These are phyloP conservation scores for Speleostelium caveatum DNA, from an alignment of 78 protist species.

Conservation along the genomic window DNA sequence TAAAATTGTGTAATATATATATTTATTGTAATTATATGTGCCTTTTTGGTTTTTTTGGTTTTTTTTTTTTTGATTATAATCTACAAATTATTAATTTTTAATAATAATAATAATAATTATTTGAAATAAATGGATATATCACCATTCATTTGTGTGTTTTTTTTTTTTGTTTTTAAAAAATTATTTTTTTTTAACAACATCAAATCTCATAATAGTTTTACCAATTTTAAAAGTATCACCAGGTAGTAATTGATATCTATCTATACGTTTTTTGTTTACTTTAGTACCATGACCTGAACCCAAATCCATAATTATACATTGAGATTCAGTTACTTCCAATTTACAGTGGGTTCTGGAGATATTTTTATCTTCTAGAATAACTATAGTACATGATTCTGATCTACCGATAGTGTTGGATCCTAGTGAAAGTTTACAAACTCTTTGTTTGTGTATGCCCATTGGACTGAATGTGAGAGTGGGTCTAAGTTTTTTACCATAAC, in stretches of 20 bases:
- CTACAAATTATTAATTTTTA: no score
- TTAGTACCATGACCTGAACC: slow-evolving; percentile 79
- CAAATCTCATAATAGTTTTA: slow-evolving; percentile 42
- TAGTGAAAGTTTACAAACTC: slow-evolving; percentile 1
- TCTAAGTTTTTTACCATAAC: slow-evolving; percentile 43
- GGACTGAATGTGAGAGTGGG: slow-evolving; percentile 16
- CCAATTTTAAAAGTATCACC: slow-evolving; percentile 65
- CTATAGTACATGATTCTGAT: slow-evolving; percentile 46
- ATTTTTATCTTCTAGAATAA: slow-evolving; percentile 33
- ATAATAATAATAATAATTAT: no score
- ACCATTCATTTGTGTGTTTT: no score
- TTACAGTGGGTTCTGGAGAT: slow-evolving; percentile 62
- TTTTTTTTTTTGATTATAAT: no score
- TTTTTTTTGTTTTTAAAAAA: no score
- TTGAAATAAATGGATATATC: no score
- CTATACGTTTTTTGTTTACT: slow-evolving; percentile 27
- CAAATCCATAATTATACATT: slow-evolving; percentile 23
- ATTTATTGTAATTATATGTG: no score
- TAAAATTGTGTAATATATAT: no score
- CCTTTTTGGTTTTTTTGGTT: no score
- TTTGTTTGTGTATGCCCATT: slow-evolving; percentile 10
- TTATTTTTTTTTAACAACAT: slow-evolving; percentile 2
- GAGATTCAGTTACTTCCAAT: slow-evolving; percentile 50
- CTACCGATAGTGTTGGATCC: slow-evolving; percentile 63
- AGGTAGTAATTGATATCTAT: background rate